Conservation (phyloP, 1,284 basidiomycete genomes). For the Leucoagaricus sp. region DNA sequence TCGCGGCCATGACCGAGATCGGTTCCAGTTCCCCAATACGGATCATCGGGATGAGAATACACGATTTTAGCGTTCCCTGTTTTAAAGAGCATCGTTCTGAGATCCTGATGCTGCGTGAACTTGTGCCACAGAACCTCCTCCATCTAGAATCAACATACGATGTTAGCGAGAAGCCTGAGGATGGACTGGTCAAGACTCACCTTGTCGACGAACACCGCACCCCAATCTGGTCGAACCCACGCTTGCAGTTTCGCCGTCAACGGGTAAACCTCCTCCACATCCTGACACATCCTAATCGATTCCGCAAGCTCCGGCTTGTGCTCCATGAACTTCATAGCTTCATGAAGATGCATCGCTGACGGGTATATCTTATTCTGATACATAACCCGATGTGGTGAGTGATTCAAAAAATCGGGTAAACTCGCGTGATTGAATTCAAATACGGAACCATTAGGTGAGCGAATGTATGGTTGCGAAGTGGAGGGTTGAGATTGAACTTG, state of each 20-base stretch:
- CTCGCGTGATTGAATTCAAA: constrained; percentile 30
- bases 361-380: constrained; percentile 55
- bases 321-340: constrained; percentile 64
- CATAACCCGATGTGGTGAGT: constrained; percentile 55
- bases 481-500: constrained; percentile 1
- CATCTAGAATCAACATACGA: constrained; percentile 41
- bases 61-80: constrained; percentile 52
- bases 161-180: constrained; percentile 1
- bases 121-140: constrained; percentile 61
- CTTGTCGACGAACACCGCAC: constrained; percentile 44
- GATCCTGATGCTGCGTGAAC: constrained; percentile 57
- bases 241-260: constrained; percentile 42
- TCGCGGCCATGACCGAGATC: constrained; percentile 43
- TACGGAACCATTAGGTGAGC: constrained; percentile 20
- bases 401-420: constrained; percentile 52
- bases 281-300: constrained; percentile 45
- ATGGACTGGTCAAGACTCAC: constrained; percentile 34
- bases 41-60: constrained; percentile 49
- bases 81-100: constrained; percentile 46
- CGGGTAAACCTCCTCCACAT: constrained; percentile 49
- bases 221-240: constrained; percentile 54
- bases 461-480: constrained; percentile 4
- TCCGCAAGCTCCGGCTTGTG: constrained; percentile 52
- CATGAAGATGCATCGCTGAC: constrained; percentile 64
- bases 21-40: constrained; percentile 59